Conservation (phyloP, 306 rosid species). For the Albizia julibrissin region DNA sequence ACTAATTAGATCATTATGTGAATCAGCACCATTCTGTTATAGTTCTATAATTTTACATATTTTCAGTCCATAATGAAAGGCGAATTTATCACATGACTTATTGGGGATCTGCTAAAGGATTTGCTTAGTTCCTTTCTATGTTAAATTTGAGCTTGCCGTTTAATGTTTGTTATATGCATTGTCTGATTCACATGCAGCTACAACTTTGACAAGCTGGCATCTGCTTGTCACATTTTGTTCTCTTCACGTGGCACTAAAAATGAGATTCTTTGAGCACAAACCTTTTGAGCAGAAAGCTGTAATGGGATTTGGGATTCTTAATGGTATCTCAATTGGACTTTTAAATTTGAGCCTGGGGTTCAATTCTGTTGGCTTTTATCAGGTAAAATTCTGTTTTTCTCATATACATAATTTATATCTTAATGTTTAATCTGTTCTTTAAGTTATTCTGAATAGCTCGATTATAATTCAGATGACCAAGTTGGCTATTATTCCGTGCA, state of each 20-base stretch:
- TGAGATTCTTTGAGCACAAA: constrained; percentile 62
- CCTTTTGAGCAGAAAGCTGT: constrained; percentile 63
- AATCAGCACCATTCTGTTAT: neutral
- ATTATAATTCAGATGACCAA: constrained; percentile 60
- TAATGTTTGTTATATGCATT: constrained; percentile 20
- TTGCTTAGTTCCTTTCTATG: constrained; percentile 3
- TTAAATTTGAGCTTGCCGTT: neutral
- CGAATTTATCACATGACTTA: neutral
- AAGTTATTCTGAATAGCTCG: constrained; percentile 24
- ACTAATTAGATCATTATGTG: neutral
- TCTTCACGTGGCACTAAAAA: constrained; percentile 57
- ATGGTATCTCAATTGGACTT: constrained; percentile 67
- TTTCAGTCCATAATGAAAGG: constrained; percentile 17
- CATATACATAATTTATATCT: neutral
- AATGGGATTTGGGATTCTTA: constrained; percentile 62
- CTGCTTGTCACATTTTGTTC: constrained; percentile 65
- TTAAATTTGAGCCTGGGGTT: constrained; percentile 61
- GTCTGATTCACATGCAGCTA: constrained; percentile 41
- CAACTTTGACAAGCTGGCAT: constrained; percentile 71
- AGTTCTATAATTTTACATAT: neutral
- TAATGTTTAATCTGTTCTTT: constrained; percentile 12
- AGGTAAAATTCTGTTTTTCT: constrained; percentile 40
- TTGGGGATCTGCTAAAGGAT: neutral
- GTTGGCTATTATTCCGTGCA: constrained; percentile 66
- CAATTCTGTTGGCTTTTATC: constrained; percentile 66